A percentile compares a stretch with the other conserved stretches of the same genome.
These are phyloP conservation scores for Oleoguttula mirabilis DNA, from an alignment of 495 filamentous ascomycete genomes.

Conservation along the genomic window DNA sequence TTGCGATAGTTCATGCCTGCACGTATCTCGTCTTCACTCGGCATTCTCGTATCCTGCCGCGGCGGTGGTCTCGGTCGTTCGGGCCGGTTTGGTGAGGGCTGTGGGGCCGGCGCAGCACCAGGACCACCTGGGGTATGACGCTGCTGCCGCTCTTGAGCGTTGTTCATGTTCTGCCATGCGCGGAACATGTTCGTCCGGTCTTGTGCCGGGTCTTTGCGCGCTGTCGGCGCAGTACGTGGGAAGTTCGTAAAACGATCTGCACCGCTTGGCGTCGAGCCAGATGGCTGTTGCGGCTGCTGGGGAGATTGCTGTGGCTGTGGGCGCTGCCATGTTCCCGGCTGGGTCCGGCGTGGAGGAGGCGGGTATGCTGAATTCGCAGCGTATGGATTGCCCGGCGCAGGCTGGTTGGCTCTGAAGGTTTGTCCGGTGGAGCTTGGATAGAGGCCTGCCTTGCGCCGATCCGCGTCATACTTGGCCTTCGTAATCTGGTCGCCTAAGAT, in stretches of 20 bases:
- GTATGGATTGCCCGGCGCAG: constrained; percentile 11
- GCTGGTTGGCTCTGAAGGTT: constrained; percentile 3
- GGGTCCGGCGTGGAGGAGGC: constrained; percentile 31
- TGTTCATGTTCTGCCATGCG: constrained; percentile 63
- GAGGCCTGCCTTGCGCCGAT: constrained; percentile 39
- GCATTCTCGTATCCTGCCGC: constrained; percentile 11
- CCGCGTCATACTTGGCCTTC: constrained; percentile 65
- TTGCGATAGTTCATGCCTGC: constrained; percentile 17
- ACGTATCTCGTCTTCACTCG: constrained; percentile 18
- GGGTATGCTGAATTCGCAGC: constrained; percentile 17
- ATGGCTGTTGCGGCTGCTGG: not conserved
- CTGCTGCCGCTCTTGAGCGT: constrained; percentile 22
- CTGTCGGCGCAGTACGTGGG: constrained; percentile 25
- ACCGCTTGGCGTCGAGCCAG: constrained; percentile 19
- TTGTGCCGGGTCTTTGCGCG: constrained; percentile 39
- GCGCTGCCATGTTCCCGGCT: constrained; percentile 19
- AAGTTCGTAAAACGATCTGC: constrained; percentile 29
- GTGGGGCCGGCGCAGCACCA: constrained; percentile 2
- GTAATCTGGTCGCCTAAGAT: constrained; percentile 57
- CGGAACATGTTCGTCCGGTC: constrained; percentile 46
- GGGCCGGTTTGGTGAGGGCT: constrained; percentile 5
- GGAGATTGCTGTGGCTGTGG: constrained; percentile 4
- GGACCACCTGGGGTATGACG: not conserved
- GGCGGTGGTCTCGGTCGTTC: constrained; percentile 15
- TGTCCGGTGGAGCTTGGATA: constrained; percentile 15